A percentile compares a stretch with the other conserved stretches of the same genome.
Evolutionary conservation across 2,329 filamentous ascomycete species (phyloP).

Genomic region (Fusarium brevicatenulatum): DNA sequence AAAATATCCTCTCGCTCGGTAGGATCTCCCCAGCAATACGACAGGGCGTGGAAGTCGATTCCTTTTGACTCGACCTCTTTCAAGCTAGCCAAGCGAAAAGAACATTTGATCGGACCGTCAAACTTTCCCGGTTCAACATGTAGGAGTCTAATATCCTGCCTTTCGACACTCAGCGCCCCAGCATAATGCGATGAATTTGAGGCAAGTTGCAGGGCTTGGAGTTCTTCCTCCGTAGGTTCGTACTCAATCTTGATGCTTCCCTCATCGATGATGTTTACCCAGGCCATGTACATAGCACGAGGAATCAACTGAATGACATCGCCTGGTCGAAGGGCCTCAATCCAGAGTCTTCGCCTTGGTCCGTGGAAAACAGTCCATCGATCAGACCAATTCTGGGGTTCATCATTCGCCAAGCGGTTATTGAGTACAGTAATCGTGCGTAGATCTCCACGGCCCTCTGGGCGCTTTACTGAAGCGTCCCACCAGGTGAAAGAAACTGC

Average conservation of each 20-base stretch:
- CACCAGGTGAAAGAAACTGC: slow-evolving; percentile 30
- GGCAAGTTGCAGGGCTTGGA: neutral
- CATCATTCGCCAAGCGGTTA: slow-evolving; percentile 16
- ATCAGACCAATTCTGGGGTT: neutral
- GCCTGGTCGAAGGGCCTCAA: slow-evolving; percentile 15
- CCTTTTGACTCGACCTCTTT: neutral
- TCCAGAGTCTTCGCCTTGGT: slow-evolving; percentile 12
- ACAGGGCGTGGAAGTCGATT: slow-evolving; percentile 14
- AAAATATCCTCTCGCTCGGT: slow-evolving; percentile 7
- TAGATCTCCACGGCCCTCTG: slow-evolving; percentile 26
- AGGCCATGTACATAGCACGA: slow-evolving; percentile 28
- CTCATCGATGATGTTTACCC: slow-evolving; percentile 32
- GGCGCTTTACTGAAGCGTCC: slow-evolving; percentile 22
- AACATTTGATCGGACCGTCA: slow-evolving; percentile 8
- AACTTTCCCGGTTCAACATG: slow-evolving; percentile 15
- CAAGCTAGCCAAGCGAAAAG: slow-evolving; percentile 7
- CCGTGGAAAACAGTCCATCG: slow-evolving; percentile 10
- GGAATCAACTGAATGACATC: slow-evolving; percentile 31
- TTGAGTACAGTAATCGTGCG: slow-evolving; percentile 16
- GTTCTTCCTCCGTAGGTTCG: neutral
- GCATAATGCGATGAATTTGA: slow-evolving; percentile 10
- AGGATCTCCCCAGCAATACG: slow-evolving; percentile 31
- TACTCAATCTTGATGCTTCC: slow-evolving; percentile 28
- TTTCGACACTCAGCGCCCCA: neutral
- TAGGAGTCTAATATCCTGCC: slow-evolving; percentile 18